These are phyloP conservation scores for Yarrowia bubula DNA, from an alignment of 805 yeast genomes.

Conservation along the genomic window DNA sequence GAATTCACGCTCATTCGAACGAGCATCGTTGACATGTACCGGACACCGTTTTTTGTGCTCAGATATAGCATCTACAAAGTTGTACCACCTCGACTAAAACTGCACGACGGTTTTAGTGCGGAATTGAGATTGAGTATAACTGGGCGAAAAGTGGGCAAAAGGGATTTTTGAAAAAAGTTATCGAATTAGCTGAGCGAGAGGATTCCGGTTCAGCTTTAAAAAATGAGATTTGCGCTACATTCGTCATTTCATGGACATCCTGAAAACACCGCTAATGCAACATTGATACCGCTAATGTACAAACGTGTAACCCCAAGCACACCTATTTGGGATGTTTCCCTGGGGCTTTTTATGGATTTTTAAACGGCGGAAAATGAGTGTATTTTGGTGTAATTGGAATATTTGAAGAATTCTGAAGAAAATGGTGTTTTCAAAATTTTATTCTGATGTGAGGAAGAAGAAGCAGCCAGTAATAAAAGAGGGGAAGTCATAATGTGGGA, in stretches of 20 bases:
- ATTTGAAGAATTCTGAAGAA: too few relatives aligned
- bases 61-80: not conserved
- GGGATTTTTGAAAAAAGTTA: not conserved
- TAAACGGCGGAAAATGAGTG: not conserved
- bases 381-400: too few relatives aligned
- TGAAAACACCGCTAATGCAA: not conserved
- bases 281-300: not conserved
- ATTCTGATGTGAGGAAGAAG: too few relatives aligned
- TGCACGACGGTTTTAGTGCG: not conserved
- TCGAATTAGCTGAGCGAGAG: not conserved
- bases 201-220: not conserved
- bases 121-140: not conserved
- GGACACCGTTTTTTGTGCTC: not conserved
- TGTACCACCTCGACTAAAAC: not conserved
- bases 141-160: not conserved
- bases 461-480: too few relatives aligned
- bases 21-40: not conserved
- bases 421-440: too few relatives aligned
- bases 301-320: not conserved
- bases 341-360: not conserved
- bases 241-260: not conserved
- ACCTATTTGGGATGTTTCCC: not conserved
- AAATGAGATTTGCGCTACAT: not conserved
- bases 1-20: too few relatives aligned
- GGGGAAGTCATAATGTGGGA: too few relatives aligned